These are phyloP conservation scores for Suhomyces canberraensis DNA, from an alignment of 805 yeast species.

Conservation along the genomic window DNA sequence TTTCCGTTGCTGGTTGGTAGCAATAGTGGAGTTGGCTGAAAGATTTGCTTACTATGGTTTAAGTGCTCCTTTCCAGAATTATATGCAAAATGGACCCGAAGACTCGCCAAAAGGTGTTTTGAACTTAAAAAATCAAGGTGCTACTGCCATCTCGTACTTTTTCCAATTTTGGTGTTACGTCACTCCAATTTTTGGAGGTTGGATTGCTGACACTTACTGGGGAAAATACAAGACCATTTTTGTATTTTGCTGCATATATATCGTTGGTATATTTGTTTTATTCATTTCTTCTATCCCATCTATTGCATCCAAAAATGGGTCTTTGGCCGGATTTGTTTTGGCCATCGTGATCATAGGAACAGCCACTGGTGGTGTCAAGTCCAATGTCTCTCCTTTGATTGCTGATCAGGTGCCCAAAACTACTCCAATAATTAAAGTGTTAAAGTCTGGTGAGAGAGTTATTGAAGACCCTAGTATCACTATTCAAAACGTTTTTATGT, in stretches of 20 bases:
- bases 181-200: conserved; percentile 75
- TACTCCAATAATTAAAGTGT: conserved; percentile 32
- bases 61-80: conserved; percentile 71
- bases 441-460: conserved; percentile 37
- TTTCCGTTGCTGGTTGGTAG: conserved; percentile 54
- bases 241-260: conserved; percentile 55
- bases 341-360: conserved; percentile 61
- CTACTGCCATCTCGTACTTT: conserved; percentile 68
- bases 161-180: conserved; percentile 80
- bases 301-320: conserved; percentile 46
- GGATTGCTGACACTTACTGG: conserved; percentile 66
- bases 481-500: conserved; percentile 68
- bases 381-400: conserved; percentile 72
- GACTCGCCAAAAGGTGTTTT: conserved; percentile 50
- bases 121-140: conserved; percentile 55
- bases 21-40: conserved; percentile 73
- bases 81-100: conserved; percentile 55
- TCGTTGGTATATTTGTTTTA: conserved; percentile 58
- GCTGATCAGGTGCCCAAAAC: conserved; percentile 49
- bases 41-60: conserved; percentile 79
- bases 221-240: conserved; percentile 70
- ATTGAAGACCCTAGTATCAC: conserved; percentile 61
- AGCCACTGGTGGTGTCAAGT: conserved; percentile 78
- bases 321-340: conserved; percentile 59
- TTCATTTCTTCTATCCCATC: conserved; percentile 68